Evolutionary conservation across 139 green algal species (phyloP).

Genomic region (Zygnema circumcarinatum): DNA sequence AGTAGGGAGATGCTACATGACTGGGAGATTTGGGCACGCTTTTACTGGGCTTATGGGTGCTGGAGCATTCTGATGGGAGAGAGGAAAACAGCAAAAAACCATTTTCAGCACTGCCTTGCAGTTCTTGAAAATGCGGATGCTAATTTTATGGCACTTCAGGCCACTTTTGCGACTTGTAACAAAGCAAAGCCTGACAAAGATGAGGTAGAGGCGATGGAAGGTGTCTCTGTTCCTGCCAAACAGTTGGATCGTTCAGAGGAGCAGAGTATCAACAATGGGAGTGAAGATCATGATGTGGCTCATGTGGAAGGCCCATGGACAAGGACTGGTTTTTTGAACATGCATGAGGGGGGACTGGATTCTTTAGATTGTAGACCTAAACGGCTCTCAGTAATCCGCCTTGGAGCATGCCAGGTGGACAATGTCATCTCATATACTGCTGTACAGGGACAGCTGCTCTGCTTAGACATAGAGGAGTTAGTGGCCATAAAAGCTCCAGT

Average conservation of each 20-base stretch:
- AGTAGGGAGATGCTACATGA: neutral
- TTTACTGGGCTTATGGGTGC: neutral
- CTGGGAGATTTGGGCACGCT: conserved; percentile 10
- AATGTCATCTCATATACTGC: neutral
- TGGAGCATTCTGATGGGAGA: neutral
- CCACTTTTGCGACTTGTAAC: too few species aligned
- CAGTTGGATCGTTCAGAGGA: too few species aligned
- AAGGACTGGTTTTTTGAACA: too few species aligned
- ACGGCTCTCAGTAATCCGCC: too few species aligned
- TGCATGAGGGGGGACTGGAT: too few species aligned
- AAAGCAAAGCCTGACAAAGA: too few species aligned
- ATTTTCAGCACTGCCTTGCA: neutral
- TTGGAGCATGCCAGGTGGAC: neutral
- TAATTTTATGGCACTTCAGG: neutral
- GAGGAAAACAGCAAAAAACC: neutral
- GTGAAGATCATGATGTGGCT: too few species aligned
- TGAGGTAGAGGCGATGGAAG: too few species aligned
- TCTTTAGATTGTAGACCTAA: too few species aligned
- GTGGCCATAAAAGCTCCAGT: neutral
- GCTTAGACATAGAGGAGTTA: conserved; percentile 26
- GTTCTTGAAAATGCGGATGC: neutral
- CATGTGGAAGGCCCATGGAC: too few species aligned
- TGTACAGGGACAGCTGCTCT: neutral
- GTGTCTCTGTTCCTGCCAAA: too few species aligned
- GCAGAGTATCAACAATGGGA: too few species aligned